phyloP scores from a whole-genome alignment of 179 eudicot species.

The Kewa caespitosa region DNA sequence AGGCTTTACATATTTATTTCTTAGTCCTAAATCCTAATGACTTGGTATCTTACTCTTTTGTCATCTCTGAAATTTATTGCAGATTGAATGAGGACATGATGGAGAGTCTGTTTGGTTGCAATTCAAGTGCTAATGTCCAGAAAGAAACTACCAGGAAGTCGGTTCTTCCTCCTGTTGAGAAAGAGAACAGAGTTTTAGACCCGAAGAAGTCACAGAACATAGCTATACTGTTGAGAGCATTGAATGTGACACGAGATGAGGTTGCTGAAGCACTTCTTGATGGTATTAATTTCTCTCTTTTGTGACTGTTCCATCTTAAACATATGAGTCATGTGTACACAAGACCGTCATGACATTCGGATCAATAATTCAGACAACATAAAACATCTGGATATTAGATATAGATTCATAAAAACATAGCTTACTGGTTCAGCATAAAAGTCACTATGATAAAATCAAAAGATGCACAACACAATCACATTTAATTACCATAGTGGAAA shows the following conservation, averaged over 20 bases:
- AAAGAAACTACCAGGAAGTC: constrained; percentile 60
- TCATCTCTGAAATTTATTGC: constrained; percentile 27
- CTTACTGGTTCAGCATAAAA: no score
- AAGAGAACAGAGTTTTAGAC: constrained; percentile 81
- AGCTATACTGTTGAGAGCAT: constrained; percentile 77
- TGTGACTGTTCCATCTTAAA: no score
- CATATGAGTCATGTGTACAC: no score
- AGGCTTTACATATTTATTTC: not conserved
- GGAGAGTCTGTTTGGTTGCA: constrained; percentile 82
- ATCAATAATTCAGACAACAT: no score
- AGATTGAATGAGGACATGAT: constrained; percentile 94
- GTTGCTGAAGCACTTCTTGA: constrained; percentile 81
- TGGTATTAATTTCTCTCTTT: constrained; percentile 48
- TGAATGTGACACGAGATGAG: constrained; percentile 89
- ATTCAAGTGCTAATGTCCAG: constrained; percentile 38
- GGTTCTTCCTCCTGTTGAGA: constrained; percentile 59
- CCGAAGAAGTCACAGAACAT: constrained; percentile 97
- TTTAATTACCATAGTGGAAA: no score
- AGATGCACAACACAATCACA: no score
- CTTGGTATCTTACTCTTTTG: not conserved
- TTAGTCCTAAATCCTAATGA: not conserved
- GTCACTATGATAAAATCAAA: no score
- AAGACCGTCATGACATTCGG: no score
- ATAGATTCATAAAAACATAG: no score
- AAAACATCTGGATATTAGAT: no score